phyloP scores from a whole-genome alignment of 2,329 filamentous ascomycete species.

The Nannizziopsis barbatae region DNA sequence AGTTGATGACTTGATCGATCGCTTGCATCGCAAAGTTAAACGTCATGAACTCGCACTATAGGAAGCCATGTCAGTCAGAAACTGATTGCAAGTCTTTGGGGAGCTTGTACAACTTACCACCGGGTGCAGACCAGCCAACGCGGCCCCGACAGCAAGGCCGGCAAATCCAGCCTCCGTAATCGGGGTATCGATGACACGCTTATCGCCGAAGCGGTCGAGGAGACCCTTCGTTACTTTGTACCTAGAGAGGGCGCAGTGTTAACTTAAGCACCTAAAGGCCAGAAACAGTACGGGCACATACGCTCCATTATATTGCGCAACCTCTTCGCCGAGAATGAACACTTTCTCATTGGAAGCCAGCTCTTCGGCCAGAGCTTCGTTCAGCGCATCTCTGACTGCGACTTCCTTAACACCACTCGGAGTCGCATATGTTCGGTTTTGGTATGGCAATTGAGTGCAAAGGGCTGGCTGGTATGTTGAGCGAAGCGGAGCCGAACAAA shows the following conservation, averaged over 20 bases:
- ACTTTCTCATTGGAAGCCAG: conserved; percentile 90
- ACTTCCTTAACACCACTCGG: conserved; percentile 68
- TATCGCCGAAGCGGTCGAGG: conserved; percentile 91
- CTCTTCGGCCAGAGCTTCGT: conserved; percentile 96
- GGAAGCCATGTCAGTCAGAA: background rate
- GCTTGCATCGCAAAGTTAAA: conserved; percentile 99
- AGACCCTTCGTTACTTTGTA: conserved; percentile 99
- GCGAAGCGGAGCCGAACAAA: conserved; percentile 41
- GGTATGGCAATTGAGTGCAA: conserved; percentile 38
- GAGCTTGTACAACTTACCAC: conserved; percentile 52
- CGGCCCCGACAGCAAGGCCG: conserved; percentile 88
- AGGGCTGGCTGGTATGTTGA: conserved; percentile 43
- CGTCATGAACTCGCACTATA: conserved; percentile 97
- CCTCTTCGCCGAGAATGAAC: conserved; percentile 93
- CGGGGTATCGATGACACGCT: conserved; percentile 93
- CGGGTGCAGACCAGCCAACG: conserved; percentile 85
- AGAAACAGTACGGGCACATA: conserved; percentile 27
- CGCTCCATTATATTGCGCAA: conserved; percentile 98
- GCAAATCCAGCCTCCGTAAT: conserved; percentile 96
- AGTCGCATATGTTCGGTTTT: conserved; percentile 46
- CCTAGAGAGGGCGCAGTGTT: conserved; percentile 29
- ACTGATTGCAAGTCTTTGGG: background rate
- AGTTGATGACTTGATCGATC: conserved; percentile 99
- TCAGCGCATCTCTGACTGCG: conserved; percentile 92
- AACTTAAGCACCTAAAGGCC: background rate